Base-by-base conservation (phyloP, 441 rosid genomes). In the Aquilaria agallochum region DNA sequence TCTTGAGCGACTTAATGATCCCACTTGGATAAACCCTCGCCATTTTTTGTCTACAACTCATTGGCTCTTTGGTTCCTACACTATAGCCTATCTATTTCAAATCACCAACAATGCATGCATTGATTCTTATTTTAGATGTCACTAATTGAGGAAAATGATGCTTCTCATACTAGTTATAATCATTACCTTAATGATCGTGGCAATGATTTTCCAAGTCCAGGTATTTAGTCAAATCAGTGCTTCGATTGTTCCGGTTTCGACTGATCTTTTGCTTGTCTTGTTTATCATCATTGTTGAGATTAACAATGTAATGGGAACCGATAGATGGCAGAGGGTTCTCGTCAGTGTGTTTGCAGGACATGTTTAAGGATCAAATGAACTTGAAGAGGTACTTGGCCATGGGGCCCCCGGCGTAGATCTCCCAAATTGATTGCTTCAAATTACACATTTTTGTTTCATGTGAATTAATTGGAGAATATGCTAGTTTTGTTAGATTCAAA, bases 301-400 rank as follows among this genome's bases (percentile, higher is more conserved):
- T 49, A 14, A 27, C 45, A 32, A 46, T 58, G 42, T 53, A 44
- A 11, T 48, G 46, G 33, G 55, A 45, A 2, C 53, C 32, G 13
- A 57, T 52, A 32, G 11, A 57, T 31, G 14, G 14, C 11, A 50
- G 53, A 1, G 42, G 53, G 8, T 31, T 45, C 53, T 59, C 72
- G n/a, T 77, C 80, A 63, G 71, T 42, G 62, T 40, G 27, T 42
- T 72, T 76, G 14, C 87, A 84, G 8, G 93, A 74, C 88, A 92
- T 84, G 58, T 92, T 92, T 70, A 86, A 87, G 20, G 89, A 74
- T 45, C 86, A 95, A 1, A 92, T 92, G 69, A 84, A 83, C 59
- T 58, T 58, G 49, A 96, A 95, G 64, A 92, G 73, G 71, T 92
- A 89, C 66, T 74, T 88, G 61, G 96, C 95, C 71, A 77, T 62